Conservation (phyloP, 805 yeast species). For the Kluyveromyces wickerhamii region DNA sequence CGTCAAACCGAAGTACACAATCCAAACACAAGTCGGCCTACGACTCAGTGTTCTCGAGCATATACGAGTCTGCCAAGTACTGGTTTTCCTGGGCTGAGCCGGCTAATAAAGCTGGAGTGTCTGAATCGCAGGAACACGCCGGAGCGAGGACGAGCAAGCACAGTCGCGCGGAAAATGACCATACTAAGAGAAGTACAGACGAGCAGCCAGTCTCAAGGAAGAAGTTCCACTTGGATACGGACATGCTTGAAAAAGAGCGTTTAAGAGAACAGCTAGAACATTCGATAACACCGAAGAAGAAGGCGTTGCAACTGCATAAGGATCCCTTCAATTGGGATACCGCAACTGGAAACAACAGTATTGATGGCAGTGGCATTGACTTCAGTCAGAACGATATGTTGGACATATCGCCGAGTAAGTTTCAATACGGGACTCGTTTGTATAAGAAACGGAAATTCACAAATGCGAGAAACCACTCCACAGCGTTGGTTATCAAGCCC, state of each 20-base stretch:
- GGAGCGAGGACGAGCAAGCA: neutral
- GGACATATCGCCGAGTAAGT: slow-evolving; percentile 1
- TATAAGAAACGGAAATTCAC: slow-evolving; percentile 14
- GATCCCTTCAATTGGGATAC: slow-evolving; percentile 28
- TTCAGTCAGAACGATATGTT: too few relatives aligned
- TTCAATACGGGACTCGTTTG: slow-evolving; percentile 35
- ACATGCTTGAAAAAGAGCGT: slow-evolving; percentile 1
- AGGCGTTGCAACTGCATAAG: slow-evolving; percentile 12
- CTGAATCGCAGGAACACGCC: neutral
- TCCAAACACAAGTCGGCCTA: neutral
- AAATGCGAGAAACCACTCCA: slow-evolving; percentile 4
- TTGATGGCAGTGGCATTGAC: too few relatives aligned
- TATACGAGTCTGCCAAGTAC: slow-evolving; percentile 1
- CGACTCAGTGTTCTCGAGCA: neutral
- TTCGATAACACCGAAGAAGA: slow-evolving; percentile 8
- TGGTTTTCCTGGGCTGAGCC: neutral
- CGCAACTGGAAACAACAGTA: slow-evolving; percentile 25
- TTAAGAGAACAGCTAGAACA: slow-evolving; percentile 5
- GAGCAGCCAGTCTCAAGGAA: slow-evolving; percentile 8
- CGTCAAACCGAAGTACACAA: neutral
- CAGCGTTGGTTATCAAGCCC: slow-evolving; percentile 11
- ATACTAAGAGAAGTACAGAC: neutral
- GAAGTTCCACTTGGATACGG: slow-evolving; percentile 2
- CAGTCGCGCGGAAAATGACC: neutral
- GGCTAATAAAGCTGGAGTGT: neutral